Evolutionary conservation across 2,329 filamentous ascomycete genomes (phyloP), one percentile per base, ranked within the genome.

Genomic region (Purpureocillium takamizusanense): DNA sequence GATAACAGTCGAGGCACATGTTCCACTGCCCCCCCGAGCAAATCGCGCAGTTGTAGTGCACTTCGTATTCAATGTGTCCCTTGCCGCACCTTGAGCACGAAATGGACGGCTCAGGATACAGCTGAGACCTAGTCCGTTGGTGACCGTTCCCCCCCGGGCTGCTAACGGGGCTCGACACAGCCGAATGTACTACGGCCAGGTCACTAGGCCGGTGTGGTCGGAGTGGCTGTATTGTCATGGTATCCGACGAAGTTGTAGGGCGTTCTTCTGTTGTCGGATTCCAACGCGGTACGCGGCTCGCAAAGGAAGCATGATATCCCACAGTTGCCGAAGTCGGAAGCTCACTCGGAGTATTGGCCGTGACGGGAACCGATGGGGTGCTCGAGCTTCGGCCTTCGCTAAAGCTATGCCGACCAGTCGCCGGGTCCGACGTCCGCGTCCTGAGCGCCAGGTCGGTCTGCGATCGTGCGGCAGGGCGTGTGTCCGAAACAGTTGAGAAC

Each of bases 1-100:
- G 79, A 57, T 94, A 95, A 63, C 90, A 97, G 46, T 72, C 71
- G 2, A 84, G 62, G 53, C 90, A 97, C 10, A 95, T 67, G 54
- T 89, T 83, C 69, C 82, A 94, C 34, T 76, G 67, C 1, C 86
- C 86, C 6, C 70, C 63, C 13, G 74, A 68, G 57, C 90, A 95
- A 36, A 69, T 67, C 2, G 63, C 59, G 59, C 90, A 97, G 54
- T 84, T 84, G 61, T 90, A 94, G 58, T 95, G 86, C 2, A 95
- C 64, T 8, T 86, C 78, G 49, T 94, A 87, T 55, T 95, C 83
- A 29, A 95, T 89, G 43, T 88, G 75, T 6, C 67, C 52, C 45
- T 74, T 82, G 15, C 69, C 63, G 56, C 90, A 97, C 9, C 76
- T 69, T 29, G 78, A 74, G 56, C 90, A 95, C 8, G 68, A 70